phyloP scores from a whole-genome alignment of 2,329 filamentous ascomycete species.

The Purpureocillium lavendulum region DNA sequence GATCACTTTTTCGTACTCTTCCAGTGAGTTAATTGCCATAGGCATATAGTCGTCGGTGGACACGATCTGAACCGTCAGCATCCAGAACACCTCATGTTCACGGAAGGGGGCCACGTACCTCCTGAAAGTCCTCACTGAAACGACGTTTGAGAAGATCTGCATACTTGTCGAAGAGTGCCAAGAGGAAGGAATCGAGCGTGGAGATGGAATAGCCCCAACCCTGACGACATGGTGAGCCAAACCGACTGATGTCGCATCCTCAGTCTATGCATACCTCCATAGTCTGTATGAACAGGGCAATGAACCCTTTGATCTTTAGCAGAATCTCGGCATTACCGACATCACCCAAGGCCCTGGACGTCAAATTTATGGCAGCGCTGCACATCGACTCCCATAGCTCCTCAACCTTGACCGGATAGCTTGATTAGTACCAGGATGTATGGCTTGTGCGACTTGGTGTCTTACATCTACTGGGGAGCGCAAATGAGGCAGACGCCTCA shows the following conservation, averaged over 20 bases:
- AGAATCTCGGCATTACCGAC: slow-evolving; percentile 85
- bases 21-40: slow-evolving; percentile 85
- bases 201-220: slow-evolving; percentile 85
- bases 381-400: slow-evolving; percentile 99
- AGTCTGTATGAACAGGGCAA: slow-evolving; percentile 92
- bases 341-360: slow-evolving; percentile 66
- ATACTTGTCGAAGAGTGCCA: slow-evolving; percentile 91
- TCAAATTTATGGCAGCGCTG: slow-evolving; percentile 73
- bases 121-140: slow-evolving; percentile 93
- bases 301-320: slow-evolving; percentile 88
- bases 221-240: slow-evolving; percentile 27
- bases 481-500: slow-evolving; percentile 76
- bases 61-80: slow-evolving; percentile 40
- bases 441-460: not conserved
- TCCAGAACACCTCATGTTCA: not conserved
- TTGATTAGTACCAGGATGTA: slow-evolving; percentile 1
- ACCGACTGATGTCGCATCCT: too few relatives aligned
- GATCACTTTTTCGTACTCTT: slow-evolving; percentile 93
- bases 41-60: slow-evolving; percentile 99
- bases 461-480: slow-evolving; percentile 73
- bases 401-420: slow-evolving; percentile 57
- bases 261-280: slow-evolving; percentile 64
- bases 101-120: slow-evolving; percentile 43
- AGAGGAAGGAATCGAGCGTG: slow-evolving; percentile 72
- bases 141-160: slow-evolving; percentile 81